These are phyloP conservation scores for Beauveria varroae DNA, from an alignment of 2,329 filamentous ascomycete species.

Conservation along the genomic window DNA sequence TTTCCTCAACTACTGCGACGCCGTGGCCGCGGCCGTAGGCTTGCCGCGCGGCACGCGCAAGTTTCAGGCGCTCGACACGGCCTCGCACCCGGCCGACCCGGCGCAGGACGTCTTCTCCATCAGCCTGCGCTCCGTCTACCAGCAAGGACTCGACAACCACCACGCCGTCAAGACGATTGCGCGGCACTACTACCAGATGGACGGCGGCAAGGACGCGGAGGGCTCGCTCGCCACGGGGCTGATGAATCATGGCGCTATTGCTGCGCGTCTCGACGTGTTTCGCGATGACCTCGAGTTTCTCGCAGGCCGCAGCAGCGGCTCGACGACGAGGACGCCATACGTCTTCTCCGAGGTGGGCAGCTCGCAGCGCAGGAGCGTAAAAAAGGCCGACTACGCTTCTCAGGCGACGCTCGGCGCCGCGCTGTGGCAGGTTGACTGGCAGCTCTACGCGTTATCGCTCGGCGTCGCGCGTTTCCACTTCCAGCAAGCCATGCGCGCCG, in stretches of 20 bases:
- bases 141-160: constrained; percentile 23
- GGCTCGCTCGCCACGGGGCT: constrained; percentile 21
- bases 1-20: constrained; percentile 25
- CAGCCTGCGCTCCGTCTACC: background rate
- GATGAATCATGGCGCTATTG: constrained; percentile 25
- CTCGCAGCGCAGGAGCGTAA: constrained; percentile 15
- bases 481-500: constrained; percentile 30
- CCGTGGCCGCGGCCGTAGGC: constrained; percentile 20
- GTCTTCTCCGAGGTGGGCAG: constrained; percentile 30
- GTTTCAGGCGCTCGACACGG: constrained; percentile 29
- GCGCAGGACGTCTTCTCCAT: constrained; percentile 7
- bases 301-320: background rate
- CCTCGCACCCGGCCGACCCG: constrained; percentile 16
- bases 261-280: constrained; percentile 25
- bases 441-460: constrained; percentile 27
- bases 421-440: constrained; percentile 30
- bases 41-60: constrained; percentile 20
- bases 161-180: constrained; percentile 27
- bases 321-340: constrained; percentile 20
- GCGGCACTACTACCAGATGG: constrained; percentile 31
- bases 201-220: constrained; percentile 19
- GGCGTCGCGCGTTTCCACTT: constrained; percentile 29
- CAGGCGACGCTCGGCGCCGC: constrained; percentile 28
- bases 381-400: constrained; percentile 21
- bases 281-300: constrained; percentile 17